Conservation (phyloP, 495 filamentous ascomycete species). For the Aspergillus egyptiacus region DNA sequence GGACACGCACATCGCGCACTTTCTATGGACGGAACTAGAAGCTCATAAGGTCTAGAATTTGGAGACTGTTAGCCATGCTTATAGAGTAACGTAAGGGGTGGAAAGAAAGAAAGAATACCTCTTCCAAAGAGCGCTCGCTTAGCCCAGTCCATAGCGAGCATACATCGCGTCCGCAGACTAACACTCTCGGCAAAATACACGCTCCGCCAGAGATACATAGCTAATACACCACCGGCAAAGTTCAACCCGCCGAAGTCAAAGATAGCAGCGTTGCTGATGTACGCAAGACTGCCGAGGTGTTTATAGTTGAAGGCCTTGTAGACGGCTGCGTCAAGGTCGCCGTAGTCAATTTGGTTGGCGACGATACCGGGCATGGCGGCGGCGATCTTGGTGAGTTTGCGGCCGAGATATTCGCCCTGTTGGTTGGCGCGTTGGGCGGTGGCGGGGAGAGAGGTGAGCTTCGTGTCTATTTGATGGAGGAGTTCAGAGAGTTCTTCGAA, state of each 20-base stretch:
- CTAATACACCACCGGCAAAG: slow-evolving; percentile 79
- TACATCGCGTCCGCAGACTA: slow-evolving; percentile 76
- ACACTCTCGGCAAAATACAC: slow-evolving; percentile 99
- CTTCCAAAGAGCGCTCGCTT: slow-evolving; percentile 94
- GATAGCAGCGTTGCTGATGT: slow-evolving; percentile 92
- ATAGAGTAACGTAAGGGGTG: neutral
- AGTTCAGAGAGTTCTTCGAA: slow-evolving; percentile 88
- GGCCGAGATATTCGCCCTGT: slow-evolving; percentile 88
- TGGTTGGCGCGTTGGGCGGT: slow-evolving; percentile 97
- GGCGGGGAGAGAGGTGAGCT: slow-evolving; percentile 78
- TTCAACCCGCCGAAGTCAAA: slow-evolving; percentile 81
- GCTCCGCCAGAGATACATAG: slow-evolving; percentile 93
- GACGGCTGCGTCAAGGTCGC: slow-evolving; percentile 85
- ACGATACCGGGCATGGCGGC: slow-evolving; percentile 67
- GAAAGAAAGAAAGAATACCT: slow-evolving; percentile 55
- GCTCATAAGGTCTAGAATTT: slow-evolving; percentile 56
- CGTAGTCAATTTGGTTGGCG: slow-evolving; percentile 76
- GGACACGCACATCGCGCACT: no score
- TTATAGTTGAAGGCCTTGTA: slow-evolving; percentile 96
- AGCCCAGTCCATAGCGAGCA: slow-evolving; percentile 97
- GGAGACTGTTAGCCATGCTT: slow-evolving; percentile 9
- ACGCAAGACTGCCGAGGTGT: slow-evolving; percentile 88
- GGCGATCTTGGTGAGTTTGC: slow-evolving; percentile 91
- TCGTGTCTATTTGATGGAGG: slow-evolving; percentile 82
- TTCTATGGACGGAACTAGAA: no score